Evolutionary conservation across 78 protist genomes (phyloP).

Genomic region (slime mould (Dictyostelium discoideum)): dicty_2.7 NC_007088.5:5031501-5032000

Average conservation of each 20-base stretch:
- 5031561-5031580: background rate
- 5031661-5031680: background rate
- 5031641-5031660: background rate
- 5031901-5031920: background rate
- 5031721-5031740: background rate
- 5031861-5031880: background rate
- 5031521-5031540: background rate
- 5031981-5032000: background rate
- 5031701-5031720: background rate
- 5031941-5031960: slow-evolving; percentile 9
- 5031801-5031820: background rate
- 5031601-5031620: background rate
- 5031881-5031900: background rate
- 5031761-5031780: background rate
- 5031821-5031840: background rate
- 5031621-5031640: background rate
- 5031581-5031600: background rate
- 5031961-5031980: slow-evolving; percentile 3
- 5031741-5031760: background rate
- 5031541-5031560: background rate
- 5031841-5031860: background rate
- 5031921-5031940: background rate
- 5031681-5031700: background rate
- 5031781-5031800: background rate
- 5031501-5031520: background rate